These are phyloP conservation scores for Xerocomus spinulosus DNA, from an alignment of 768 basidiomycete species.

Conservation along the genomic window DNA sequence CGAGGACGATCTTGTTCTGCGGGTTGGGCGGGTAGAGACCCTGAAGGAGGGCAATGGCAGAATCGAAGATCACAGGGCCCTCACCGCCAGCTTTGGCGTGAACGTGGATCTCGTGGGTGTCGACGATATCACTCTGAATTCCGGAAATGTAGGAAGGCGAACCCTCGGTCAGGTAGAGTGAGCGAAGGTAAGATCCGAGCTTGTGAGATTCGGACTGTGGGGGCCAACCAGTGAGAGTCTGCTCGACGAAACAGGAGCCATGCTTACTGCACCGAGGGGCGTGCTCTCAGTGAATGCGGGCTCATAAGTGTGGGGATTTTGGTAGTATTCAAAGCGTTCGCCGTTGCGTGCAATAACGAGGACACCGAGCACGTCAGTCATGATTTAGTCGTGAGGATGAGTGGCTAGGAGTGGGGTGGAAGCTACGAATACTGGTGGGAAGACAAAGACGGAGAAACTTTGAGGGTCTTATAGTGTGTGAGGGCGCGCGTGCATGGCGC, in stretches of 20 bases:
- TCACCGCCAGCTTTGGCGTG: slow-evolving; percentile 83
- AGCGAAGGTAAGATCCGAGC: slow-evolving; percentile 59
- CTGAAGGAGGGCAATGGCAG: slow-evolving; percentile 78
- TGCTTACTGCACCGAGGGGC: slow-evolving; percentile 65
- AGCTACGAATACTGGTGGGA: slow-evolving; percentile 16
- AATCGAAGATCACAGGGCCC: slow-evolving; percentile 83
- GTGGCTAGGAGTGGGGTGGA: slow-evolving; percentile 15
- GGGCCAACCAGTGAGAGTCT: not conserved
- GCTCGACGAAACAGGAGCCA: not conserved
- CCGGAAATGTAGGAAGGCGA: slow-evolving; percentile 66
- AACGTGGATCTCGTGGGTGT: slow-evolving; percentile 69
- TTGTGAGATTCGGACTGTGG: slow-evolving; percentile 60
- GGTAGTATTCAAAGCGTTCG: slow-evolving; percentile 63
- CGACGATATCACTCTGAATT: slow-evolving; percentile 62
- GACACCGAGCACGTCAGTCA: slow-evolving; percentile 65
- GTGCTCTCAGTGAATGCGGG: slow-evolving; percentile 63
- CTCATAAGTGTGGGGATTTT: slow-evolving; percentile 66
- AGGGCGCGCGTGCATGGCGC: slow-evolving; percentile 25
- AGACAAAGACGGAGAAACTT: slow-evolving; percentile 3
- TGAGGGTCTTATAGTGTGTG: slow-evolving; percentile 24
- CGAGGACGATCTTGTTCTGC: slow-evolving; percentile 68
- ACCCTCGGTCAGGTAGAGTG: slow-evolving; percentile 59
- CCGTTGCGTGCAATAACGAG: slow-evolving; percentile 77
- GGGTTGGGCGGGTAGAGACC: slow-evolving; percentile 81
- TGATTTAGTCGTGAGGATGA: slow-evolving; percentile 12